A percentile compares a stretch with the other conserved stretches of the same genome.
Conservation (phyloP, 495 filamentous ascomycete genomes). For the Coniosporium apollinis region DNA sequence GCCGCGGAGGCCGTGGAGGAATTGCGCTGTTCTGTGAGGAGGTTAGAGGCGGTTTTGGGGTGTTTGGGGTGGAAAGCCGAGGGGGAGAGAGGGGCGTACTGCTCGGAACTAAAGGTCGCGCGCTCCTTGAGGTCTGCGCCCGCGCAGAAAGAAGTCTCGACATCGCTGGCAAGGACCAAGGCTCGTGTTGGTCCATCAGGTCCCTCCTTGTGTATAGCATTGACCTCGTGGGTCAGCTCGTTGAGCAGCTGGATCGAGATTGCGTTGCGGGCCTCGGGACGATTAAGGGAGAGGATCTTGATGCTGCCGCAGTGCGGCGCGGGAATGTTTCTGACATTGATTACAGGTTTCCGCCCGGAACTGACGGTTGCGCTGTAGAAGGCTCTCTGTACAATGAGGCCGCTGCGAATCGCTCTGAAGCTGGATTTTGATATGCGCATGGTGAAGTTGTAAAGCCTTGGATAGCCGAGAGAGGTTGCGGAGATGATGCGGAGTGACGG, state of each 20-base stretch:
- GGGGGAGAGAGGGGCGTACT: constrained; percentile 28
- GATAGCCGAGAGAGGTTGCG: no score
- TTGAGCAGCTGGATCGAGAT: constrained; percentile 63
- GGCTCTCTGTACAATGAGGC: no score
- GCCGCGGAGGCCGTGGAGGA: constrained; percentile 55
- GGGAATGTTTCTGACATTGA: constrained; percentile 54
- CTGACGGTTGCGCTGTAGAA: constrained; percentile 2
- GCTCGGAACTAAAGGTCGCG: constrained; percentile 48
- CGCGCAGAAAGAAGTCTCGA: constrained; percentile 75
- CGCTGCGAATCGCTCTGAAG: no score
- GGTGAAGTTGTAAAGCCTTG: no score
- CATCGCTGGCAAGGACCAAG: constrained; percentile 59
- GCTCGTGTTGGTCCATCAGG: constrained; percentile 51
- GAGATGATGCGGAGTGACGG: no score
- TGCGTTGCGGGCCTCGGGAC: constrained; percentile 72
- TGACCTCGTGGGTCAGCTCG: constrained; percentile 50
- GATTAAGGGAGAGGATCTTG: constrained; percentile 71
- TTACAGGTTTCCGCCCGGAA: constrained; percentile 26
- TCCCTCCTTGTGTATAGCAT: constrained; percentile 49
- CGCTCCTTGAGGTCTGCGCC: constrained; percentile 91
- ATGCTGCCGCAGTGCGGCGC: constrained; percentile 74
- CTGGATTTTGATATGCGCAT: no score
- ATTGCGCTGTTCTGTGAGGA: constrained; percentile 44
- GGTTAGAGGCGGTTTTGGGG: background rate
- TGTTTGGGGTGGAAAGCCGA: background rate